A percentile compares a stretch with the other conserved stretches of the same genome.
Evolutionary conservation across 306 rosid species (phyloP).

Genomic region (Boehmeria nivea): DNA sequence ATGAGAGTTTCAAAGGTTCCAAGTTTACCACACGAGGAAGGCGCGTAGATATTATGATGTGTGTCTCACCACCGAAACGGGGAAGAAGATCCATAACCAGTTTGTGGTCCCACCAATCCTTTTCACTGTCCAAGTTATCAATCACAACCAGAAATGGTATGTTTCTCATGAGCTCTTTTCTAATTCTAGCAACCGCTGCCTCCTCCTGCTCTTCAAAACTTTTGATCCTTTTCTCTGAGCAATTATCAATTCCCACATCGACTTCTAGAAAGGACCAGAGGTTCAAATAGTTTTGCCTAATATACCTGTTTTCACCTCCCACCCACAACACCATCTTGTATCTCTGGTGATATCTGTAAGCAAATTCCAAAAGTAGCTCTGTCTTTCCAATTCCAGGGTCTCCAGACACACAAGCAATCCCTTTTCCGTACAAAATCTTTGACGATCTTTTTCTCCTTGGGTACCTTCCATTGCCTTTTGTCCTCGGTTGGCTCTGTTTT

Average conservation of each 20-base stretch:
- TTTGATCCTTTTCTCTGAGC: constrained; percentile 50
- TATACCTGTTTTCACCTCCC: constrained; percentile 77
- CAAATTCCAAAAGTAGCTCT: constrained; percentile 82
- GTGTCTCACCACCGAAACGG: constrained; percentile 81
- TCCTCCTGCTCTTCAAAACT: constrained; percentile 78
- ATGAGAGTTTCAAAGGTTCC: constrained; percentile 79
- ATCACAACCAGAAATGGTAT: constrained; percentile 74
- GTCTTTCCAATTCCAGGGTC: constrained; percentile 87
- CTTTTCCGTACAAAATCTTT: constrained; percentile 71
- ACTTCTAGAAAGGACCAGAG: constrained; percentile 70
- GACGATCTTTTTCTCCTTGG: constrained; percentile 49
- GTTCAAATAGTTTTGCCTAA: constrained; percentile 76
- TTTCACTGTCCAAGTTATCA: constrained; percentile 83
- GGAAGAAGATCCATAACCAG: constrained; percentile 93
- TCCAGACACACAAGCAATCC: constrained; percentile 79
- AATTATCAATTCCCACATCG: constrained; percentile 74
- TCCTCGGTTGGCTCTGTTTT: constrained; percentile 38
- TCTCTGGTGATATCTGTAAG: constrained; percentile 79
- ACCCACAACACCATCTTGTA: constrained; percentile 87
- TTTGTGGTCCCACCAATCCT: constrained; percentile 94
- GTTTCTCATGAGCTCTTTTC: constrained; percentile 82
- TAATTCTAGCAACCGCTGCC: constrained; percentile 64
- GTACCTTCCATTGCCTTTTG: constrained; percentile 48
- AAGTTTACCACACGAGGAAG: constrained; percentile 71
- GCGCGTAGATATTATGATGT: constrained; percentile 68